These are phyloP conservation scores for Metschnikowia matae DNA, from an alignment of 805 yeast genomes.

Conservation along the genomic window DNA sequence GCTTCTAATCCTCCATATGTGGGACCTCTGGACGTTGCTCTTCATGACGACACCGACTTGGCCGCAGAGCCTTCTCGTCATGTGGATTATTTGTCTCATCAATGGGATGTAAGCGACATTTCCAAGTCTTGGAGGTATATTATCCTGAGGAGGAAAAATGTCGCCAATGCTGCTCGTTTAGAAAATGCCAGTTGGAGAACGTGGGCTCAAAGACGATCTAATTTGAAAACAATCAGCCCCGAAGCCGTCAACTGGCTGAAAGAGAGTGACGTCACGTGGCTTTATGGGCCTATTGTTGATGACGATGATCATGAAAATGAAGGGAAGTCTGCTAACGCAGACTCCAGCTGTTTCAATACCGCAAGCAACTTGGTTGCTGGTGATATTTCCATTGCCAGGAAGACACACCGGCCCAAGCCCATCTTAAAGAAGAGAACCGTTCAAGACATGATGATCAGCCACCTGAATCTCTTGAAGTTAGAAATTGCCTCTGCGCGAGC, in stretches of 20 bases:
- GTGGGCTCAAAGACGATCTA: slow-evolving; percentile 78
- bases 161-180: slow-evolving; percentile 52
- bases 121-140: slow-evolving; percentile 95
- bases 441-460: slow-evolving; percentile 72
- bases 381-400: slow-evolving; percentile 39
- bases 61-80: slow-evolving; percentile 79
- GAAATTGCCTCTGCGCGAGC: slow-evolving; percentile 37
- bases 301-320: slow-evolving; percentile 32
- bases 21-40: slow-evolving; percentile 30
- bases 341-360: slow-evolving; percentile 19
- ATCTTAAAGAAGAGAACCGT: slow-evolving; percentile 84
- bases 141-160: slow-evolving; percentile 73
- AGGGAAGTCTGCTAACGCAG: slow-evolving; percentile 21
- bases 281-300: slow-evolving; percentile 81
- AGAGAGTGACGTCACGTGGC: slow-evolving; percentile 96
- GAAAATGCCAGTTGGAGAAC: slow-evolving; percentile 84
- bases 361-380: slow-evolving; percentile 44
- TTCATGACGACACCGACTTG: slow-evolving; percentile 85
- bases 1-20: slow-evolving; percentile 20
- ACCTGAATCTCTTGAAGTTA: slow-evolving; percentile 44
- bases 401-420: slow-evolving; percentile 55
- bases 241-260: slow-evolving; percentile 93
- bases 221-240: slow-evolving; percentile 77
- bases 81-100: slow-evolving; percentile 91
- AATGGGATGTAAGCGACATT: slow-evolving; percentile 93